A percentile compares a stretch with the other conserved stretches of the same genome.
Evolutionary conservation across 176 grass and related monocot species (phyloP).

Genomic region (Triticum dicoccoides): DNA sequence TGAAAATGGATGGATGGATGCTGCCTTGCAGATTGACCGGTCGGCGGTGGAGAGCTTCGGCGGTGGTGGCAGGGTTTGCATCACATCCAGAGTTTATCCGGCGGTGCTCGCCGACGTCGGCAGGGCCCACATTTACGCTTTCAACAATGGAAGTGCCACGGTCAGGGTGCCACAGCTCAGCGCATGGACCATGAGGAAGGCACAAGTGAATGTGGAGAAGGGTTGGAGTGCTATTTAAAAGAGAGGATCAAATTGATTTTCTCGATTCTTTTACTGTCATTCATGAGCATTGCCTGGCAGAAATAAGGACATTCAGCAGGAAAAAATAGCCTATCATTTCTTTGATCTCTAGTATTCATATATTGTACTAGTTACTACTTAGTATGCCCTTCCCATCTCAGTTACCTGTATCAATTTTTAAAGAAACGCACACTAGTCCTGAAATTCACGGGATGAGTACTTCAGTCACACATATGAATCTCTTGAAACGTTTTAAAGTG

Average conservation of each 20-base stretch:
- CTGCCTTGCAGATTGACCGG: constrained; percentile 60
- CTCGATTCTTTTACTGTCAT: background rate
- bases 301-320: background rate
- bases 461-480: no score
- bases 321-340: background rate
- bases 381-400: no score
- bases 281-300: background rate
- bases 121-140: constrained; percentile 44
- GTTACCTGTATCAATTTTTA: no score
- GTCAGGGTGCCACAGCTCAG: background rate
- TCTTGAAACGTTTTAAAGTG: no score
- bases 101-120: background rate
- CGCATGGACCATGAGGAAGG: background rate
- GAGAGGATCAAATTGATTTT: background rate
- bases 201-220: background rate
- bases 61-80: constrained; percentile 31
- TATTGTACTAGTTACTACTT: background rate
- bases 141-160: constrained; percentile 51
- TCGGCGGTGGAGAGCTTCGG: background rate
- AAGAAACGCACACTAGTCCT: no score
- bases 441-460: no score
- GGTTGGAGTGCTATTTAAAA: background rate
- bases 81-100: constrained; percentile 66
- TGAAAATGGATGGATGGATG: background rate
- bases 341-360: background rate